Percentiles rank a stretch among this genome's conserved stretches.
phyloP scores from a whole-genome alignment of 1,139 yeast species.

The Diutina mesorugosa region DNA sequence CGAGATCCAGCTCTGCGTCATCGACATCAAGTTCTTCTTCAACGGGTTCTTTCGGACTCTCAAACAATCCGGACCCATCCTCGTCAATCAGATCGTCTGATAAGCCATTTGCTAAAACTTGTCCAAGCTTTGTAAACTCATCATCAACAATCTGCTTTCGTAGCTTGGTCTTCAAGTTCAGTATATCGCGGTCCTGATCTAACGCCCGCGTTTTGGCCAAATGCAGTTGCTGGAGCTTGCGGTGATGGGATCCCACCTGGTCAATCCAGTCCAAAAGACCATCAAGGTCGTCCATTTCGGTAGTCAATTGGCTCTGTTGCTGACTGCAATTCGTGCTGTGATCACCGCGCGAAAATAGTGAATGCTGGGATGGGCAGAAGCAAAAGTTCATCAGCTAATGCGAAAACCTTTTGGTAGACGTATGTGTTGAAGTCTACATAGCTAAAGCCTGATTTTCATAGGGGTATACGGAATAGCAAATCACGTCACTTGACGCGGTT shows the following conservation, averaged over 20 bases:
- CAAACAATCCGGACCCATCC: neutral
- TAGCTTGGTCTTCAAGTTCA: neutral
- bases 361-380: neutral
- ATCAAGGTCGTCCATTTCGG: neutral
- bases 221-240: neutral
- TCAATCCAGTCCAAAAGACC: neutral
- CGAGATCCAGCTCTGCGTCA: neutral
- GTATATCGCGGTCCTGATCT: neutral
- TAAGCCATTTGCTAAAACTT: neutral
- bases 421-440: neutral
- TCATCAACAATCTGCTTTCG: neutral
- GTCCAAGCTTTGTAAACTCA: neutral
- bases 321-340: neutral
- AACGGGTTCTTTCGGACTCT: conserved; percentile 3
- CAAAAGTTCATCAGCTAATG: neutral
- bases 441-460: too few species aligned
- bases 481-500: too few species aligned
- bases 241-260: neutral
- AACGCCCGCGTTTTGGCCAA: neutral
- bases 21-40: conserved; percentile 3
- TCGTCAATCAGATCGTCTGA: neutral
- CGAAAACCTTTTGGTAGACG: neutral
- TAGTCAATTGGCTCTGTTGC: neutral
- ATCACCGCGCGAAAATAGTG: neutral
- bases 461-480: too few species aligned